Evolutionary conservation across 2,329 filamentous ascomycete genomes (phyloP).

Genomic region (Huntiella moniliformis): DNA sequence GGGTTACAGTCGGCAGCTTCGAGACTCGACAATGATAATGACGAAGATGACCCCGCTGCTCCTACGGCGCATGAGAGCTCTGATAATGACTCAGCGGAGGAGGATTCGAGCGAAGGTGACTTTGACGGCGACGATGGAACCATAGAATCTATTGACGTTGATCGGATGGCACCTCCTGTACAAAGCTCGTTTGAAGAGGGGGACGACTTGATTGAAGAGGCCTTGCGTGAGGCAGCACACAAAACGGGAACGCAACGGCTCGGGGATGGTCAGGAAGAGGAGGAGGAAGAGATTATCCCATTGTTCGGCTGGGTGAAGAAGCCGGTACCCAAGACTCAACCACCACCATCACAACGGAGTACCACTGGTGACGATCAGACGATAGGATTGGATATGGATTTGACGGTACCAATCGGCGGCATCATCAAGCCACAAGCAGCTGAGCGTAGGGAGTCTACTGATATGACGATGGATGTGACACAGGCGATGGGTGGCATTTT

Average conservation of each 20-base stretch:
- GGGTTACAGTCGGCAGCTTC: conserved; percentile 30
- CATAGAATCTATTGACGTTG: conserved; percentile 65
- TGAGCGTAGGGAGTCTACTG: conserved; percentile 47
- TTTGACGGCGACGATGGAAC: conserved; percentile 56
- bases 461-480: conserved; percentile 91
- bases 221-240: conserved; percentile 53
- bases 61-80: conserved; percentile 59
- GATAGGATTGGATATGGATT: conserved; percentile 35
- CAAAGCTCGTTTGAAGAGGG: conserved; percentile 41
- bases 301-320: conserved; percentile 60
- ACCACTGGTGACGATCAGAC: conserved; percentile 12
- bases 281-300: conserved; percentile 50
- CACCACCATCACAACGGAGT: neutral
- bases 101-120: conserved; percentile 29
- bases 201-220: conserved; percentile 55
- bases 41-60: conserved; percentile 49
- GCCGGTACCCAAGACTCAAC: conserved; percentile 12
- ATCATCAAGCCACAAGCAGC: conserved; percentile 15
- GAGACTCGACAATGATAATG: conserved; percentile 46
- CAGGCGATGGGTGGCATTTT: conserved; percentile 65
- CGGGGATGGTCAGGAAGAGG: conserved; percentile 39
- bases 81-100: conserved; percentile 34
- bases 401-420: conserved; percentile 36
- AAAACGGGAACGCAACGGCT: conserved; percentile 57
- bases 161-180: conserved; percentile 55